A percentile compares a stretch with the other conserved stretches of the same genome.
Evolutionary conservation across 768 basidiomycete genomes (phyloP).

Genomic region (Mycena galopus): DNA sequence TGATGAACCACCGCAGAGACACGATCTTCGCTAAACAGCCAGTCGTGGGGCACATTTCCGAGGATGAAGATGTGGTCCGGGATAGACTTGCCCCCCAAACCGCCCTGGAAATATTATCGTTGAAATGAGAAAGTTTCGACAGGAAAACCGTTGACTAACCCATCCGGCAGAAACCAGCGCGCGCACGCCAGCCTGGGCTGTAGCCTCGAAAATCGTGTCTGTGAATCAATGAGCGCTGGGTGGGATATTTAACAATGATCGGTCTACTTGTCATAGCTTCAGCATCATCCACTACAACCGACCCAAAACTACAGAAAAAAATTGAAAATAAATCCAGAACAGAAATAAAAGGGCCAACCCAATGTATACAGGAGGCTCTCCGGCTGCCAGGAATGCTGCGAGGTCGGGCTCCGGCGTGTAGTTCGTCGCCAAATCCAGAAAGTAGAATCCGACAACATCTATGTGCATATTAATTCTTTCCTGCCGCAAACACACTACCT

Average conservation of each 20-base stretch:
- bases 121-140: background rate
- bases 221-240: background rate
- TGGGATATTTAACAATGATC: background rate
- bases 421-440: conserved; percentile 64
- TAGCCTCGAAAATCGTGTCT: conserved; percentile 73
- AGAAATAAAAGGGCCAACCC: conserved; percentile 52
- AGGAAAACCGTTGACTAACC: conserved; percentile 46
- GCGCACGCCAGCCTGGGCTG: conserved; percentile 65
- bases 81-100: conserved; percentile 64
- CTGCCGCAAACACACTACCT: background rate
- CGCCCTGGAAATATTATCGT: conserved; percentile 52
- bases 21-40: conserved; percentile 69
- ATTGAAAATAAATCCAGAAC: background rate
- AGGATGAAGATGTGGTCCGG: conserved; percentile 71
- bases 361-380: conserved; percentile 70
- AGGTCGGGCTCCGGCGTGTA: conserved; percentile 65
- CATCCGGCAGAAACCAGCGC: conserved; percentile 76
- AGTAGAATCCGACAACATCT: conserved; percentile 79
- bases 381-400: conserved; percentile 60
- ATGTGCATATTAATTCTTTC: background rate
- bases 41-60: conserved; percentile 78
- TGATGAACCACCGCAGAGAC: conserved; percentile 74
- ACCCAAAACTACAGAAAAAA: conserved; percentile 62
- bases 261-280: conserved; percentile 61
- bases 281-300: conserved; percentile 70